These are phyloP conservation scores for Deakozyma indianensis DNA, from an alignment of 805 yeast genomes.

Conservation along the genomic window DNA sequence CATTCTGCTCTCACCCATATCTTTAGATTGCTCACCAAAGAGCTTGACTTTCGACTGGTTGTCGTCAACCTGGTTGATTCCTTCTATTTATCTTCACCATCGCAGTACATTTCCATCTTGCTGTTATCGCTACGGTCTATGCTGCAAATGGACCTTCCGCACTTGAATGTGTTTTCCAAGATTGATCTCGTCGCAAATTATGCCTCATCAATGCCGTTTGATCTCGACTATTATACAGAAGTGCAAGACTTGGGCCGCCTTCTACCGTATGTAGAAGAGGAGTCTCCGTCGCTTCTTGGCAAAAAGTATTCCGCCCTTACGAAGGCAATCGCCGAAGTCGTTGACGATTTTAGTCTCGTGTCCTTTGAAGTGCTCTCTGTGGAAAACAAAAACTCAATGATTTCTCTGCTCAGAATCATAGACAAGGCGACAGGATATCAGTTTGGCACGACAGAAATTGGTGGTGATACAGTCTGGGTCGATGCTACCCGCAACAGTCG, in stretches of 20 bases:
- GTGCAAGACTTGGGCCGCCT: conserved; percentile 70
- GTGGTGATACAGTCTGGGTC: conserved; percentile 98
- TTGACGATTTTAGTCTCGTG: conserved; percentile 77
- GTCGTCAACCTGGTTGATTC: conserved; percentile 83
- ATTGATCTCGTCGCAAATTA: conserved; percentile 68
- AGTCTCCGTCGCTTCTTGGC: conserved; percentile 52
- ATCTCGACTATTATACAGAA: conserved; percentile 76
- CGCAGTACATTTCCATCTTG: conserved; percentile 74
- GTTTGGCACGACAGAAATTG: conserved; percentile 84
- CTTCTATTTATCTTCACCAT: conserved; percentile 66
- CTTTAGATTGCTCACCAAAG: conserved; percentile 48
- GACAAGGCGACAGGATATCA: conserved; percentile 91
- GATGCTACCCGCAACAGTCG: conserved; percentile 64
- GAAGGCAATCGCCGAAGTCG: conserved; percentile 62
- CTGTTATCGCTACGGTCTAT: conserved; percentile 75
- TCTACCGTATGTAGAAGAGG: conserved; percentile 54
- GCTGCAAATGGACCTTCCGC: conserved; percentile 89
- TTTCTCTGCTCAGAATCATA: conserved; percentile 54
- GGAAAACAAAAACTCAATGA: conserved; percentile 89
- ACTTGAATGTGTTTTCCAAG: conserved; percentile 81
- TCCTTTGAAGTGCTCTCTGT: conserved; percentile 80
- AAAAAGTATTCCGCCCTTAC: conserved; percentile 53
- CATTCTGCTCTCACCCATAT: conserved; percentile 60
- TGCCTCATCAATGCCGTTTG: conserved; percentile 57
- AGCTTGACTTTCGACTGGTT: conserved; percentile 44